A percentile compares a stretch with the other conserved stretches of the same genome.
Conservation (phyloP, 2,329 filamentous ascomycete species). For the Alternaria triticimaculans region DNA sequence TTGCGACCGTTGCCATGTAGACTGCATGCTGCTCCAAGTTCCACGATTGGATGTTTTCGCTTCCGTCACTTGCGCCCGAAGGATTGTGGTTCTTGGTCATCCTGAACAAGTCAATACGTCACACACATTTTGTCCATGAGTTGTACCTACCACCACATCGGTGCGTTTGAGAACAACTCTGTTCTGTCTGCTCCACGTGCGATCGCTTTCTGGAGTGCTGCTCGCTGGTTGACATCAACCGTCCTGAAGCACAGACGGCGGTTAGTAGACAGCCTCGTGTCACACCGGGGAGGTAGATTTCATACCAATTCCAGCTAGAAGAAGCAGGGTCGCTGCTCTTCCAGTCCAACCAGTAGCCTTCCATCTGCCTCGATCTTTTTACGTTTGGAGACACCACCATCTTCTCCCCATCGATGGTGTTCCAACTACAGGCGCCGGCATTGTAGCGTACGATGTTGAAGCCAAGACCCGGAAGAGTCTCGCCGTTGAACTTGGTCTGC, state of each 20-base stretch:
- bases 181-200: conserved; percentile 7
- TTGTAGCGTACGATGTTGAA: conserved; percentile 15
- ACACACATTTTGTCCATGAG: neutral
- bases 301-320: conserved; percentile 11
- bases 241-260: neutral
- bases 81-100: conserved; percentile 12
- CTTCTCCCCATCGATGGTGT: neutral
- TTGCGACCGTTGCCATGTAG: conserved; percentile 12
- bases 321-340: conserved; percentile 3
- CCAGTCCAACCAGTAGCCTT: conserved; percentile 15
- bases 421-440: conserved; percentile 16
- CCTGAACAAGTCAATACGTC: neutral
- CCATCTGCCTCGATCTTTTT: conserved; percentile 13
- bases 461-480: conserved; percentile 8
- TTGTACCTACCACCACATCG: conserved; percentile 11
- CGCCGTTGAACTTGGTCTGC: conserved; percentile 3
- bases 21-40: conserved; percentile 14
- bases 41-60: conserved; percentile 14
- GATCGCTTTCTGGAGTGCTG: conserved; percentile 10
- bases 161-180: conserved; percentile 8
- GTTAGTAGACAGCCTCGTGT: neutral
- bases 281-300: neutral
- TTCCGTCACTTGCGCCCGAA: conserved; percentile 3
- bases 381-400: conserved; percentile 11
- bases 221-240: conserved; percentile 12